phyloP scores from a whole-genome alignment of 1,139 yeast species.

The Candida mesenterica region DNA sequence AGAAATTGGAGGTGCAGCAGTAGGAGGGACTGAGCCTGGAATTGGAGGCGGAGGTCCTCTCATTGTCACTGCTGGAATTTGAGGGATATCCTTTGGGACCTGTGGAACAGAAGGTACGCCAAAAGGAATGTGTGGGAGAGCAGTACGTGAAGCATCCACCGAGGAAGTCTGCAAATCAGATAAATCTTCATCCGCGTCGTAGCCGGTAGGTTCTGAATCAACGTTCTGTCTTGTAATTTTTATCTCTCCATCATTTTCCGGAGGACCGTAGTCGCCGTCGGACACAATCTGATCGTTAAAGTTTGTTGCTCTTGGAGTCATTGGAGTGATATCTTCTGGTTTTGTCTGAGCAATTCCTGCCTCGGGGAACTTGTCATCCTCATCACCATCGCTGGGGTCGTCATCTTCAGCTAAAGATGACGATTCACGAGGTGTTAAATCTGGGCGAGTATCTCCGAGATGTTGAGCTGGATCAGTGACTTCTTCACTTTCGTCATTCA shows the following conservation, averaged over 20 bases:
- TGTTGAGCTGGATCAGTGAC: no score
- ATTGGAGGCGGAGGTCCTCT: background rate
- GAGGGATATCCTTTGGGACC: constrained; percentile 1
- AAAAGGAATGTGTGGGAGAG: constrained; percentile 2
- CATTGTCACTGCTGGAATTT: constrained; percentile 1
- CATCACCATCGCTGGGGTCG: constrained; percentile 24
- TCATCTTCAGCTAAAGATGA: constrained; percentile 34
- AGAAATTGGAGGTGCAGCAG: constrained; percentile 10
- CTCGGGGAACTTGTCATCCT: constrained; percentile 15
- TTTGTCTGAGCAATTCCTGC: constrained; percentile 15
- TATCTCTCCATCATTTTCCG: constrained; percentile 12
- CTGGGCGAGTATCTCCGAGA: background rate
- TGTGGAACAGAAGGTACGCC: constrained; percentile 4
- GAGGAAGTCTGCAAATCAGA: constrained; percentile 29
- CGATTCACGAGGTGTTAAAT: constrained; percentile 17
- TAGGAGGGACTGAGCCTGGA: constrained; percentile 4
- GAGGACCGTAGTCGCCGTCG: constrained; percentile 21
- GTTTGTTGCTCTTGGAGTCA: constrained; percentile 12
- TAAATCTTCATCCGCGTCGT: constrained; percentile 46
- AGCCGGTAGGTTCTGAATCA: constrained; percentile 39
- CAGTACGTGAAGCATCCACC: background rate
- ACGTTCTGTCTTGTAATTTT: constrained; percentile 12
- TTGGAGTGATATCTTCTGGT: constrained; percentile 14
- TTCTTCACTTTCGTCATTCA: no score
- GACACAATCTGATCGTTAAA: constrained; percentile 12